phyloP scores from a whole-genome alignment of 345 rosid species.

The Psidium guajava region DNA sequence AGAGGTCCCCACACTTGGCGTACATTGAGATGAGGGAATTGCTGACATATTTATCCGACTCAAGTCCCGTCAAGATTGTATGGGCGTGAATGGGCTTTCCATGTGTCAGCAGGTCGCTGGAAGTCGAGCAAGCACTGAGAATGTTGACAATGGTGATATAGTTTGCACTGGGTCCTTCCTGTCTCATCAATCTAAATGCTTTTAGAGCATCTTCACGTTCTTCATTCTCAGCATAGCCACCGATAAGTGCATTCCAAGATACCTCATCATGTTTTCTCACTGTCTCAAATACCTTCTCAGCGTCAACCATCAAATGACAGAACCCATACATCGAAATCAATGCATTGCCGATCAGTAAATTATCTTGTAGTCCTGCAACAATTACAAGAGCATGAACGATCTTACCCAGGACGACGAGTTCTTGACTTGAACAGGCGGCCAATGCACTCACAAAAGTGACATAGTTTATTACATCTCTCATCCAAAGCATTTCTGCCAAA shows the following conservation, averaged over 20 bases:
- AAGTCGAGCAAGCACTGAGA: constrained; percentile 54
- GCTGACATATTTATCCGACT: constrained; percentile 38
- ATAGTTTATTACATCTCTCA: constrained; percentile 26
- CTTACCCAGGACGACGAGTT: constrained; percentile 32
- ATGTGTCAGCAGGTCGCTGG: constrained; percentile 28
- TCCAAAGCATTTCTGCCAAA: constrained; percentile 29
- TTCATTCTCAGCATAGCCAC: constrained; percentile 59
- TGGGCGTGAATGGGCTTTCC: constrained; percentile 66
- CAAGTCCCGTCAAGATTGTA: constrained; percentile 46
- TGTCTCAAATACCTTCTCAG: constrained; percentile 35
- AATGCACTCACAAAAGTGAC: constrained; percentile 74
- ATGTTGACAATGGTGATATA: constrained; percentile 59
- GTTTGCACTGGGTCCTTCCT: constrained; percentile 32
- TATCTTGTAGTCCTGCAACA: constrained; percentile 27
- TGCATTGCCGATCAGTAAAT: constrained; percentile 62
- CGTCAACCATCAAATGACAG: constrained; percentile 33
- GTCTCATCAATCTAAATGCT: constrained; percentile 47
- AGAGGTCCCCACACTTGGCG: constrained; percentile 67
- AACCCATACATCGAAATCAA: constrained; percentile 65
- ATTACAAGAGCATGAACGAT: constrained; percentile 58
- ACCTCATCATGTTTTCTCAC: constrained; percentile 42
- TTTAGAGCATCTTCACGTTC: constrained; percentile 31
- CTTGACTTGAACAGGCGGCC: constrained; percentile 51
- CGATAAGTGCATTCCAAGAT: constrained; percentile 88
- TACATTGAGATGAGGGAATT: constrained; percentile 86